Base-by-base conservation (phyloP, 2,329 filamentous ascomycete species). In the Pseudogymnoascus sp. region DNA sequence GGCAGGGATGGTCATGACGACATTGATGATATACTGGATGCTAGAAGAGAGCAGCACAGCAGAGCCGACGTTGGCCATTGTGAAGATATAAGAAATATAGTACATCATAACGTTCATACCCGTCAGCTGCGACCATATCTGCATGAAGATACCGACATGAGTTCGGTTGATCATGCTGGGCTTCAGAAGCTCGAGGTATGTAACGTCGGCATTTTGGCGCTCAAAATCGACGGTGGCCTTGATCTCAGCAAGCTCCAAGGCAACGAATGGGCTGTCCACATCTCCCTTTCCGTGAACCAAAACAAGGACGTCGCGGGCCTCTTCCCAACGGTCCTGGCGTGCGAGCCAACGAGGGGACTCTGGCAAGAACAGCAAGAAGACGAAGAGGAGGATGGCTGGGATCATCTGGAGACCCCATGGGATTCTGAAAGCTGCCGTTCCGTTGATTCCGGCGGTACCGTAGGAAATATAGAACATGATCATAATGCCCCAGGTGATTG, bases 1-100 rank as follows among this genome's bases (percentile, higher is more conserved):
- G 1, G 89, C 89, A 0, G 89, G 88, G 2, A 93, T 73, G 0
- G 90, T 93, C 86, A 91, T 90, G 61, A 87, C 65, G 1, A 93
- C 89, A 73, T 93, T 93, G 78, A 93, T 90, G 69, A 92, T 80
- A 72, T 89, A 90, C 71, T 90, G 85, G 66, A 90, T 90, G 9
- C 83, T 85, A 17, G 85, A 88, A 7, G 88, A 82, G 50, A 89
- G 74, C 7, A 91, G 80, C 38, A 85, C 82, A 62, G 79, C 80
- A 68, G 83, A 78, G 2, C 80, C 81, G 15, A 60, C 59, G 1
- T 72, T 75, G 15, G 29, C 26, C 88, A 91, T 91, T 10, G 79
- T 79, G 73, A 90, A 90, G 64, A 90, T 82, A 67, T 89, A 89
- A 4, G 78, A 79, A 68, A 88, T 88, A 71, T 88, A 87, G 77